These are phyloP conservation scores for Penicillium paxilli DNA, from an alignment of 495 filamentous ascomycete genomes.

Conservation along the genomic window DNA sequence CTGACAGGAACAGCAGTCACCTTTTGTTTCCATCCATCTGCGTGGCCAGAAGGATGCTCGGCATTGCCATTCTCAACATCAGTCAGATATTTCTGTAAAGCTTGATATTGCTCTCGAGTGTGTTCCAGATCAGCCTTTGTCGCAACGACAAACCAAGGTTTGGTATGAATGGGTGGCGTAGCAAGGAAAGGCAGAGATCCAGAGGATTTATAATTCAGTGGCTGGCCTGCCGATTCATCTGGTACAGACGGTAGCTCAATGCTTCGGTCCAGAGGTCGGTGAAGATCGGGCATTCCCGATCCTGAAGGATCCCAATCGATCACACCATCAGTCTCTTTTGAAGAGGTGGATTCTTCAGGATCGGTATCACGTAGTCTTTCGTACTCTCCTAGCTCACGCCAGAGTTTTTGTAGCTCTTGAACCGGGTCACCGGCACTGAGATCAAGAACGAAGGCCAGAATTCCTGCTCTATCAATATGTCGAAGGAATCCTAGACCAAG, in stretches of 20 bases:
- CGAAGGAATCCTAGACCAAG: slow-evolving; percentile 89
- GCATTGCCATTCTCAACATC: slow-evolving; percentile 56
- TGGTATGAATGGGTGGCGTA: slow-evolving; percentile 70
- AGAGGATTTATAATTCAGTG: slow-evolving; percentile 7
- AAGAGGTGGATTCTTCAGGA: slow-evolving; percentile 40
- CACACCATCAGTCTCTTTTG: slow-evolving; percentile 46
- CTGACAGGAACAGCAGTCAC: slow-evolving; percentile 79
- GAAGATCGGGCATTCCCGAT: slow-evolving; percentile 25
- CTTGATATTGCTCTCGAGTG: slow-evolving; percentile 74
- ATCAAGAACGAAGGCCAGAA: slow-evolving; percentile 92
- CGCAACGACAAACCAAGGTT: slow-evolving; percentile 97
- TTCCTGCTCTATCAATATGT: slow-evolving; percentile 89
- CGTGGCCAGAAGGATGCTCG: slow-evolving; percentile 69
- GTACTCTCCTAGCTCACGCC: slow-evolving; percentile 87
- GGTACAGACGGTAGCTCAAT: slow-evolving; percentile 21
- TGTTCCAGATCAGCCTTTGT: slow-evolving; percentile 87
- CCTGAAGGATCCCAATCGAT: slow-evolving; percentile 27
- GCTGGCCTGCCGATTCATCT: slow-evolving; percentile 9
- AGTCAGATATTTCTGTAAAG: slow-evolving; percentile 66
- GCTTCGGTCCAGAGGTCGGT: background rate
- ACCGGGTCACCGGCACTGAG: slow-evolving; percentile 78
- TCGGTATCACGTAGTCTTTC: slow-evolving; percentile 67
- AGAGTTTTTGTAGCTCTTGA: slow-evolving; percentile 72
- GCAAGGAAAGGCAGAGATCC: slow-evolving; percentile 32
- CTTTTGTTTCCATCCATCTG: slow-evolving; percentile 64